phyloP scores from a whole-genome alignment of 2,329 filamentous ascomycete genomes.

The Colletotrichum magnum region DNA sequence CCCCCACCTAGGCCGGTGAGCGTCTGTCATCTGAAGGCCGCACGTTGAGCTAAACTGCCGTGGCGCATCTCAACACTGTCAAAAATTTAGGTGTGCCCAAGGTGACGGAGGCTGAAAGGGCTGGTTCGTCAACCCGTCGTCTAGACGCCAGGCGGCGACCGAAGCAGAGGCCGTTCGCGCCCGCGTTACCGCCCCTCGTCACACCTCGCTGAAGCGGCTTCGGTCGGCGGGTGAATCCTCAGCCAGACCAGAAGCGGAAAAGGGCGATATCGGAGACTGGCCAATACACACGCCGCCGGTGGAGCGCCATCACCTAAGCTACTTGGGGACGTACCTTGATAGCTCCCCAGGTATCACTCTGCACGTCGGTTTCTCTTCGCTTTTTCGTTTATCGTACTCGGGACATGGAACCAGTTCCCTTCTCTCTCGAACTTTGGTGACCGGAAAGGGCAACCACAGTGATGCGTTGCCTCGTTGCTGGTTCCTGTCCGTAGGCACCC shows the following conservation, averaged over 20 bases:
- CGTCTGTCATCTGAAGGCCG: slow-evolving; percentile 6
- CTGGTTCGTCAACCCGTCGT: slow-evolving; percentile 20
- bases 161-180: slow-evolving; percentile 34
- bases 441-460: slow-evolving; percentile 23
- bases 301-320: slow-evolving; percentile 8
- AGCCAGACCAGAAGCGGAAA: slow-evolving; percentile 34
- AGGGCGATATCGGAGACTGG: slow-evolving; percentile 28
- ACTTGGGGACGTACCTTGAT: too few species aligned
- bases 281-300: slow-evolving; percentile 27
- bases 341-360: too few species aligned
- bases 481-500: slow-evolving; percentile 7
- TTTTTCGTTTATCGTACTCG: slow-evolving; percentile 25
- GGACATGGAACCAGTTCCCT: slow-evolving; percentile 18
- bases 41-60: slow-evolving; percentile 13
- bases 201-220: slow-evolving; percentile 36
- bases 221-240: slow-evolving; percentile 25
- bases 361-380: neutral
- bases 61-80: slow-evolving; percentile 16
- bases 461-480: slow-evolving; percentile 1
- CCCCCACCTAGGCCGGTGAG: slow-evolving; percentile 3
- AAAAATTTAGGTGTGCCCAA: slow-evolving; percentile 14
- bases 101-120: slow-evolving; percentile 33
- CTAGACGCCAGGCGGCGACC: slow-evolving; percentile 31
- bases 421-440: slow-evolving; percentile 12
- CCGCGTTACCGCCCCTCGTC: slow-evolving; percentile 34